These are phyloP conservation scores for Amanita molliuscula DNA, from an alignment of 768 basidiomycete species.

Conservation along the genomic window DNA sequence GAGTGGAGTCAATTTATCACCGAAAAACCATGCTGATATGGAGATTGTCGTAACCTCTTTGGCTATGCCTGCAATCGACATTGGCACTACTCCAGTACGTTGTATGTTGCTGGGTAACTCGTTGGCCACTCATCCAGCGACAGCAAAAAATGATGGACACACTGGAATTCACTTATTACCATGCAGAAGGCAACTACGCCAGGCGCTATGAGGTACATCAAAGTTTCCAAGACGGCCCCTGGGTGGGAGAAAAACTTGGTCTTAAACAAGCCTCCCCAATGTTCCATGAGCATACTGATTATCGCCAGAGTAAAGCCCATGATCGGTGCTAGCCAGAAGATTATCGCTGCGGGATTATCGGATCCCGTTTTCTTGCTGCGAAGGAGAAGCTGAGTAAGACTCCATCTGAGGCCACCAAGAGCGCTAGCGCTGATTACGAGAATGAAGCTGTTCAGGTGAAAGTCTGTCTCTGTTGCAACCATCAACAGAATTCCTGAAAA, in stretches of 20 bases:
- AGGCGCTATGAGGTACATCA: conserved; percentile 61
- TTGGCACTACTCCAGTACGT: conserved; percentile 88
- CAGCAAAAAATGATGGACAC: conserved; percentile 25
- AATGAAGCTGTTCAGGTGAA: conserved; percentile 73
- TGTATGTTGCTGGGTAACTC: conserved; percentile 66
- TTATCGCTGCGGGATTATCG: conserved; percentile 84
- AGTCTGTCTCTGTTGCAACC: conserved; percentile 90
- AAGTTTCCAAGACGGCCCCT: conserved; percentile 43
- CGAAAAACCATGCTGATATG: conserved; percentile 87
- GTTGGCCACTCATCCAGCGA: conserved; percentile 1
- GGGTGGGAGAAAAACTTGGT: conserved; percentile 60
- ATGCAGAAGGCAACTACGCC: conserved; percentile 88
- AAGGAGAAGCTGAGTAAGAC: conserved; percentile 83
- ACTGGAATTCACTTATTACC: conserved; percentile 98
- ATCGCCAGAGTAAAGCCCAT: conserved; percentile 73
- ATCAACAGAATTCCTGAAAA: conserved; percentile 89
- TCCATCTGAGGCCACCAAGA: conserved; percentile 90
- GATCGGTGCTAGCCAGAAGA: conserved; percentile 88
- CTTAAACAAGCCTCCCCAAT: conserved; percentile 59
- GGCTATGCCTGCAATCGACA: conserved; percentile 97
- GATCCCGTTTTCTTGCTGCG: conserved; percentile 77
- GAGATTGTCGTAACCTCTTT: conserved; percentile 97
- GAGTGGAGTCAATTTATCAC: conserved; percentile 83
- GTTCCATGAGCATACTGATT: conserved; percentile 61
- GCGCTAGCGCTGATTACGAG: conserved; percentile 85